A percentile compares a stretch with the other conserved stretches of the same genome.
These are phyloP conservation scores for Pachysolen tannophilus DNA, from an alignment of 805 yeast genomes.

Conservation along the genomic window DNA sequence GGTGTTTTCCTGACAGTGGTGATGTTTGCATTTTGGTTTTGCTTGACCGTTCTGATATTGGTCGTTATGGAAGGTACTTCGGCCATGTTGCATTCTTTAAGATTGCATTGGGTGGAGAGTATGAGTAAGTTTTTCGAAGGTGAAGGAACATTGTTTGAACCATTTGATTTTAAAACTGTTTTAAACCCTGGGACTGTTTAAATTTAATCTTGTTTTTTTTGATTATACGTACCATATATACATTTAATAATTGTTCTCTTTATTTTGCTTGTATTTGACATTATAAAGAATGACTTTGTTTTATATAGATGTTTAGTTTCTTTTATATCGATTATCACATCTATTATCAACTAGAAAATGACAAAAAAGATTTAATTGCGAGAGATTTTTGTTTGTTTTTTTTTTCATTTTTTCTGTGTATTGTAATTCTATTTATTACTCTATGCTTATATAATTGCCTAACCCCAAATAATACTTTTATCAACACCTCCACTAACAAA, in stretches of 20 bases:
- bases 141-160: slow-evolving; percentile 62
- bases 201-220: no score
- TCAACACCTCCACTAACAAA: slow-evolving; percentile 10
- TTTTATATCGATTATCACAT: neutral
- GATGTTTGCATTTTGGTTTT: slow-evolving; percentile 70
- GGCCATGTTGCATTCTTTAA: slow-evolving; percentile 73
- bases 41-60: slow-evolving; percentile 56
- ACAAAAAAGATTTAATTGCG: neutral
- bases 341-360: neutral
- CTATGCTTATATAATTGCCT: no score
- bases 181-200: slow-evolving; percentile 14
- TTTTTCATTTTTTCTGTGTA: neutral
- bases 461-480: slow-evolving; percentile 6
- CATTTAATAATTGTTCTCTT: no score
- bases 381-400: neutral
- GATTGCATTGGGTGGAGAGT: slow-evolving; percentile 78
- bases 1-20: slow-evolving; percentile 54
- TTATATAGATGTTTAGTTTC: no score
- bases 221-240: no score
- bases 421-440: neutral
- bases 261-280: neutral
- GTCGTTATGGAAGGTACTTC: slow-evolving; percentile 80
- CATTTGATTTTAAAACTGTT: slow-evolving; percentile 41
- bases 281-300: no score
- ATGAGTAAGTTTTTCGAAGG: slow-evolving; percentile 78